Base-by-base conservation (phyloP, 2,329 filamentous ascomycete species). In the Rutstroemia sp. region DNA sequence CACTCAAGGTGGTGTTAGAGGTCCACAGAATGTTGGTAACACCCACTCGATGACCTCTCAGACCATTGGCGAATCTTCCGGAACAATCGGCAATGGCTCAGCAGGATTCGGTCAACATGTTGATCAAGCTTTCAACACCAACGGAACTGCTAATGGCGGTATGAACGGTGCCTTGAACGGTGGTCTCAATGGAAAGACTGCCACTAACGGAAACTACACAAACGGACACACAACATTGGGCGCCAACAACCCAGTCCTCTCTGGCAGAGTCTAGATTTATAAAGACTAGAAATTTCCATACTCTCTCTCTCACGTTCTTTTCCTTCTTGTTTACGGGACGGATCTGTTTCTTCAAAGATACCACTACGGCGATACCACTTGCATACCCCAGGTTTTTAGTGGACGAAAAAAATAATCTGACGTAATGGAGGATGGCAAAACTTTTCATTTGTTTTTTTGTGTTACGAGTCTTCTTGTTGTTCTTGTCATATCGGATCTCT, bases 1-100 rank as follows among this genome's bases (percentile, higher is more conserved):
- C 18, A 64, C 63, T 38, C 18, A 49, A 18, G 66, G 63, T 52
- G 64, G 65, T 34, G 56, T 67, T 52, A 56, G 59, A 30, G 66
- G 62, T 9, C 60, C 63, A 38, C 61, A 66, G 42, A 66, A 67
- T 19, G 34, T 64, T 39, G 66, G 62, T 2, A 65, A 62, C 34
- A 63, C 60, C 4, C 30, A 45, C 4, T 61, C 59, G 14, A n/a
- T 18, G 39, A 30, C 16, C 39, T 19, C 14, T 45, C 27, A 42
- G 16, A 23, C 18, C 39, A 49, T 34, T 4, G 10, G 16, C 21
- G 37, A 27, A 38, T 21, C 41, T 18, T 23, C 41, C 50, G 45
- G n/a, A 16, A 23, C 14, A 21, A 39, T 19, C 12, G 23, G 16
- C 6, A 21, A 41, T 37, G 38, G n/a, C 14, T 12, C 41, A 37